These are phyloP conservation scores for Lathyrus tuberosus DNA, from an alignment of 306 rosid genomes.

Conservation along the genomic window DNA sequence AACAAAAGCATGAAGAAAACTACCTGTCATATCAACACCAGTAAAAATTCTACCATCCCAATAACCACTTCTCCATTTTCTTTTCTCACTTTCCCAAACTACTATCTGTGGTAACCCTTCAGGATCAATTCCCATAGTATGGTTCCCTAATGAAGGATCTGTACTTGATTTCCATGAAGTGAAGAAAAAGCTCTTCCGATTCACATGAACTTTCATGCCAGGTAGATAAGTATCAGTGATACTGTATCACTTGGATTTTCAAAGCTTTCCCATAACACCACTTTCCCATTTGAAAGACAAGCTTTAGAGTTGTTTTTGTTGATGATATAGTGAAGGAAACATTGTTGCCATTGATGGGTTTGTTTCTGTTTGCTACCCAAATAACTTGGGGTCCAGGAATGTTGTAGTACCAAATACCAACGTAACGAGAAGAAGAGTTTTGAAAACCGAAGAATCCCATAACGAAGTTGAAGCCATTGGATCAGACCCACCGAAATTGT, in stretches of 20 bases:
- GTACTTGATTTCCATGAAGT: slow-evolving; percentile 68
- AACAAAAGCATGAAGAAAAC: slow-evolving; percentile 49
- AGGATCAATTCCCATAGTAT: slow-evolving; percentile 70
- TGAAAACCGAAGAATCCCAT: slow-evolving; percentile 71
- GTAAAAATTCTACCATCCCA: too few relatives aligned
- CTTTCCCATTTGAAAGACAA: slow-evolving; percentile 20
- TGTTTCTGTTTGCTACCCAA: slow-evolving; percentile 81
- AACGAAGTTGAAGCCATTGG: slow-evolving; percentile 42
- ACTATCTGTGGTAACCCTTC: slow-evolving; percentile 64
- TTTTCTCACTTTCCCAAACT: slow-evolving; percentile 59
- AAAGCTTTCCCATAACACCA: too few relatives aligned
- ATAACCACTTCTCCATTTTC: slow-evolving; percentile 86
- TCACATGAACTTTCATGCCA: slow-evolving; percentile 58
- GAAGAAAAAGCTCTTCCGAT: slow-evolving; percentile 40
- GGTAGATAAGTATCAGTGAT: too few relatives aligned
- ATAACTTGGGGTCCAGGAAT: slow-evolving; percentile 23
- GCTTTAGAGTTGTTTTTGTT: slow-evolving; percentile 32
- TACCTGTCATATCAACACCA: too few relatives aligned
- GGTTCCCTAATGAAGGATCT: slow-evolving; percentile 67
- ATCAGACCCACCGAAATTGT: too few relatives aligned
- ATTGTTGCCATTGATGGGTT: slow-evolving; percentile 46
- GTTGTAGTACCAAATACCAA: slow-evolving; percentile 72
- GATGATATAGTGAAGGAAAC: slow-evolving; percentile 53
- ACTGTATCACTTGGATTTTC: slow-evolving; percentile 65
- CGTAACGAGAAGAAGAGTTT: slow-evolving; percentile 51